Base-by-base conservation (phyloP, 805 yeast genomes). In the Candida oleophila region DNA sequence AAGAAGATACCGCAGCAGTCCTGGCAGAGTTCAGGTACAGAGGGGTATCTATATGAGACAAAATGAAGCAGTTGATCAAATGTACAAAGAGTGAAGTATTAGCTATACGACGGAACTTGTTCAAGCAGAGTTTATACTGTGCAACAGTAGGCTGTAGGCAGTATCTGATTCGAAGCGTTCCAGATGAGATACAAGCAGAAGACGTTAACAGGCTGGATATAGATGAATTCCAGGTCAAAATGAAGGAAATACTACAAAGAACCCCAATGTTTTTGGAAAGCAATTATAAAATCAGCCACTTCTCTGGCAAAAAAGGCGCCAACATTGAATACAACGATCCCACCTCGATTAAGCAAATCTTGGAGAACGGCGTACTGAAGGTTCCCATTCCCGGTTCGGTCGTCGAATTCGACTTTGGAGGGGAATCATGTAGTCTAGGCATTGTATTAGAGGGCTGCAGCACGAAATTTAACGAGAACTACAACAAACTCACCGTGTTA, bases 301-400 rank as follows among this genome's bases (percentile, higher is more conserved):
- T 4, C 8, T 15, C 21, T 9, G 39, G 18, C 7, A 18, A 15
- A 36, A 5, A 34, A 34, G 19, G 19, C 14, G 14, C 37, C 16
- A 7, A 25, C 30, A 25, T 25, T 25, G 30, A n/a, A n/a, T n/a
- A n/a, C 30, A 25, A 25, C 11, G 30, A 25, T 5, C 30, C 30
- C 11, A 25, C 30, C 9, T 5, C 5, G 9, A 11, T 25, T 5
- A 12, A 22, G 8, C 21, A 15, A 4, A 36, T 36, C 14, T 16
- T 36, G 21, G 4, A 20, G 5, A 4, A 18, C 8, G 21, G 22
- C 14, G 14, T 16, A 9, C 8, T n/a, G 4, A 21, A 9, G 8
- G 32, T 55, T 7, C 68, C 70, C 0, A 45, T 41, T 1, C 47
- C 49, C 3, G 81, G 81, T 1, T 68, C 77, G 2, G 46, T 76